Evolutionary conservation across 176 grass and related monocot species (phyloP).

Genomic region (Areca catechu): DNA sequence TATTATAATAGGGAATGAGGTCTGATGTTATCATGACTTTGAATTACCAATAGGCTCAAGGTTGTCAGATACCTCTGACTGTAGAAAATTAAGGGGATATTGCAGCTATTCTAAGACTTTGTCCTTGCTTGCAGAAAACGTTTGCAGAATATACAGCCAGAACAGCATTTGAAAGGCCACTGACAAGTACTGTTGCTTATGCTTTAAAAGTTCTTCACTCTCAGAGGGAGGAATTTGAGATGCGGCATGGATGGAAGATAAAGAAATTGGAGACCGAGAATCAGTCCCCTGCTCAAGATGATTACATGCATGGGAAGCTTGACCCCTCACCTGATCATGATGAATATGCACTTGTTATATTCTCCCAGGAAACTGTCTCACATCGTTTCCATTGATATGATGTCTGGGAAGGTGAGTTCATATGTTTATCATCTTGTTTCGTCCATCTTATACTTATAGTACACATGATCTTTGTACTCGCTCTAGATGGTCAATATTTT

Average conservation of each 20-base stretch:
- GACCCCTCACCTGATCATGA: constrained; percentile 58
- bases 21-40: too few relatives aligned
- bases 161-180: constrained; percentile 73
- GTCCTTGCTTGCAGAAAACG: constrained; percentile 42
- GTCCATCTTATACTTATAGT: too few relatives aligned
- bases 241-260: constrained; percentile 60
- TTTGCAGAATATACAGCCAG: constrained; percentile 70
- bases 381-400: constrained; percentile 78
- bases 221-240: constrained; percentile 57
- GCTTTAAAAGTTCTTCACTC: constrained; percentile 59
- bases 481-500: too few relatives aligned
- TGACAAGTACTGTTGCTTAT: constrained; percentile 77
- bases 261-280: constrained; percentile 73
- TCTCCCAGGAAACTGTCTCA: constrained; percentile 78
- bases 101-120: neutral
- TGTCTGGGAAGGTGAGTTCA: constrained; percentile 67
- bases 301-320: constrained; percentile 57
- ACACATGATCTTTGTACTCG: too few relatives aligned
- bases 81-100: too few relatives aligned
- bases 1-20: too few relatives aligned
- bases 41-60: too few relatives aligned
- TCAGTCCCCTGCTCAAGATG: constrained; percentile 51
- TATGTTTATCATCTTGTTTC: neutral
- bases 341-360: constrained; percentile 82
- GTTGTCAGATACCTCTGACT: too few relatives aligned